phyloP scores from a whole-genome alignment of 1,139 yeast species.

The Kazachstania sp. region DNA sequence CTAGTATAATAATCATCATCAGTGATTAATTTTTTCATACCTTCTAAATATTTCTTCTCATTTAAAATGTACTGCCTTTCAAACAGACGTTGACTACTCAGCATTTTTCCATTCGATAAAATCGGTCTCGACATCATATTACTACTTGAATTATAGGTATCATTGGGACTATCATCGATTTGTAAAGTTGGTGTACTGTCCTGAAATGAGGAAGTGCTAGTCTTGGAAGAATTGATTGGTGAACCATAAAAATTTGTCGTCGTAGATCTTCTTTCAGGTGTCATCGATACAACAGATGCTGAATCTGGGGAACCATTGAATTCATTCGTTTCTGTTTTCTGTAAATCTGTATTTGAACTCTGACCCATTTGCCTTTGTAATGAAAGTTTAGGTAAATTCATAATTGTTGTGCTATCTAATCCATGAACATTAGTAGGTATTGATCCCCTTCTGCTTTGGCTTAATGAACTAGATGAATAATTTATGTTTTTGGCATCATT shows the following conservation, averaged over 20 bases:
- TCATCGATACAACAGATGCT: not conserved
- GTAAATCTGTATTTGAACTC: not conserved
- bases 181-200: constrained; percentile 1
- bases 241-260: not conserved
- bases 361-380: not conserved
- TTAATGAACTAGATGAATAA: not conserved
- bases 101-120: constrained; percentile 3
- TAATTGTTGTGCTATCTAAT: not conserved
- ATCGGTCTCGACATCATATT: not conserved
- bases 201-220: not conserved
- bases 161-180: not conserved
- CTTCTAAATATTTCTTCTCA: constrained; percentile 59
- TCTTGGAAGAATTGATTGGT: not conserved
- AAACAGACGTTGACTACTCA: constrained; percentile 18
- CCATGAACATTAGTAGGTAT: not conserved
- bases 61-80: constrained; percentile 39
- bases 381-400: constrained; percentile 1
- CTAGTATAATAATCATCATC: constrained; percentile 71
- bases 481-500: not conserved
- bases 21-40: constrained; percentile 51
- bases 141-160: not conserved
- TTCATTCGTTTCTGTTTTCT: not conserved
- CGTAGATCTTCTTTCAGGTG: not conserved
- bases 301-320: not conserved
- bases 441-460: constrained; percentile 1